phyloP scores from a whole-genome alignment of 495 filamentous ascomycete species.

The Hyaloscypha variabilis region DNA sequence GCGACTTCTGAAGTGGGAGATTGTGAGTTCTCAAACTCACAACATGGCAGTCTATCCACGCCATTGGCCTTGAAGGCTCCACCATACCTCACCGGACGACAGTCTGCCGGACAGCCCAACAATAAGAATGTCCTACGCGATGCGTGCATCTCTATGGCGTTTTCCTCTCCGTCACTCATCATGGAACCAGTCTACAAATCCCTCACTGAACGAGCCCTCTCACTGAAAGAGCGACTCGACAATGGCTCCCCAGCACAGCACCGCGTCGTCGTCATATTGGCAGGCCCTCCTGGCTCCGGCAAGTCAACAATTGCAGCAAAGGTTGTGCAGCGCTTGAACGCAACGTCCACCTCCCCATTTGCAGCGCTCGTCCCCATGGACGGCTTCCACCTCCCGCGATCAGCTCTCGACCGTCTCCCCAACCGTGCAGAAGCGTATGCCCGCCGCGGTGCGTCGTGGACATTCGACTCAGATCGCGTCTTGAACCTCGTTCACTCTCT shows the following conservation, averaged over 20 bases:
- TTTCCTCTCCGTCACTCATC: background rate
- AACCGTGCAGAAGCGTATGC: slow-evolving; percentile 41
- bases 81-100: slow-evolving; percentile 1
- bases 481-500: slow-evolving; percentile 36
- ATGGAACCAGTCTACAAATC: slow-evolving; percentile 30
- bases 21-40: background rate
- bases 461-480: slow-evolving; percentile 41
- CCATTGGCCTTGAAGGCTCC: background rate
- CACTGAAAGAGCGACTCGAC: slow-evolving; percentile 1
- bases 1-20: background rate
- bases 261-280: slow-evolving; percentile 28
- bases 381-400: slow-evolving; percentile 44
- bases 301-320: slow-evolving; percentile 43
- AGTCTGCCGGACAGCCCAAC: slow-evolving; percentile 1
- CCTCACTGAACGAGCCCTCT: slow-evolving; percentile 20
- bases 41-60: background rate
- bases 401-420: slow-evolving; percentile 39
- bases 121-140: background rate
- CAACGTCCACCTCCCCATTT: slow-evolving; percentile 11
- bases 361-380: slow-evolving; percentile 44
- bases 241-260: slow-evolving; percentile 5
- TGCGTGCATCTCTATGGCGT: background rate
- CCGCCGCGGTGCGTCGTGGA: slow-evolving; percentile 46
- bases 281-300: slow-evolving; percentile 45
- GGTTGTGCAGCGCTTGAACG: slow-evolving; percentile 35